Conservation (phyloP, 768 basidiomycete species). For the Tricholomella constricta region DNA sequence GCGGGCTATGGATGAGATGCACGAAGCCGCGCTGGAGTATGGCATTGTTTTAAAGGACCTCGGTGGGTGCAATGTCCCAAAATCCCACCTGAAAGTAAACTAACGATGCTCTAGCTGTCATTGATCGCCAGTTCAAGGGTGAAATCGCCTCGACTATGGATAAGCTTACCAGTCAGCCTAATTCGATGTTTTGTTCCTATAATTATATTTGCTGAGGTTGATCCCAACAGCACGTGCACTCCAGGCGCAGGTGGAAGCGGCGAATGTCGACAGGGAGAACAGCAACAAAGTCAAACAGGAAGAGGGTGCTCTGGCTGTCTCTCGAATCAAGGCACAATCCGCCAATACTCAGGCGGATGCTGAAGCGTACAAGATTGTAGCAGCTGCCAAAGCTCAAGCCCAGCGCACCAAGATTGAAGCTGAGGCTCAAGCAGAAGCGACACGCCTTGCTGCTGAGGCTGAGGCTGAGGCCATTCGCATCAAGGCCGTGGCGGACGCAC, state of each 20-base stretch:
- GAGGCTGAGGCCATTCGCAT: slow-evolving; percentile 69
- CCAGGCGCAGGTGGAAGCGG: slow-evolving; percentile 87
- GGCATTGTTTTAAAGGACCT: slow-evolving; percentile 84
- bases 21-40: slow-evolving; percentile 78
- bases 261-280: slow-evolving; percentile 88
- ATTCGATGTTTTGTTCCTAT: neutral
- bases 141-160: slow-evolving; percentile 87
- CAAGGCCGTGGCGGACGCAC: slow-evolving; percentile 63
- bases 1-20: slow-evolving; percentile 87
- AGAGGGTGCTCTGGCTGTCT: slow-evolving; percentile 75
- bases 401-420: slow-evolving; percentile 73
- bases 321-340: slow-evolving; percentile 72
- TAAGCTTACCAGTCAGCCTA: slow-evolving; percentile 61
- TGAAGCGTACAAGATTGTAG: slow-evolving; percentile 72
- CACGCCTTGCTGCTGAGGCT: slow-evolving; percentile 71
- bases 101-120: slow-evolving; percentile 56
- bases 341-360: slow-evolving; percentile 71
- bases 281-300: slow-evolving; percentile 87
- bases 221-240: slow-evolving; percentile 60
- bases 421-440: slow-evolving; percentile 77
- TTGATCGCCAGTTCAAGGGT: slow-evolving; percentile 87
- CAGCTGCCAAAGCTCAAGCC: slow-evolving; percentile 75
- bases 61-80: slow-evolving; percentile 38
- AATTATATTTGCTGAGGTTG: slow-evolving; percentile 11
- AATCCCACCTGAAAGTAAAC: neutral